Evolutionary conservation across 495 filamentous ascomycete genomes (phyloP).

Genomic region (Hypoxylon perforatum): DNA sequence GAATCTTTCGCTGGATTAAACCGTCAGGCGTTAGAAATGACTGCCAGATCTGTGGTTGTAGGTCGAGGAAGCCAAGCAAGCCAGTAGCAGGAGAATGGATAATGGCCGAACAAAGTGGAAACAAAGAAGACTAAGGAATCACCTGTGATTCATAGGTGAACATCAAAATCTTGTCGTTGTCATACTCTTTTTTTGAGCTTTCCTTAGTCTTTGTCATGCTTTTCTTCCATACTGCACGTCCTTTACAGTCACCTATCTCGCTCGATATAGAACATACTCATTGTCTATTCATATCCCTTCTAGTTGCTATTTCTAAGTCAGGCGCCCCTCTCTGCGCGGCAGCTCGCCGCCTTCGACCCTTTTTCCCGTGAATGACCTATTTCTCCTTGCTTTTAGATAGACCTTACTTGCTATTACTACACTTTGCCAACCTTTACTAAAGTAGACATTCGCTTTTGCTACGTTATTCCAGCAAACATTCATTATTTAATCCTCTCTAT

Average conservation of each 20-base stretch:
- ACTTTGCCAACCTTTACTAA: conserved; percentile 15
- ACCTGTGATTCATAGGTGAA: conserved; percentile 23
- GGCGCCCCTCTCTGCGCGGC: conserved; percentile 4
- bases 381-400: conserved; percentile 21
- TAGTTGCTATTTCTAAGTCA: conserved; percentile 40
- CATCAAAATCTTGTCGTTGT: conserved; percentile 12
- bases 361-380: conserved; percentile 33
- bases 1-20: conserved; percentile 18
- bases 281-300: conserved; percentile 39
- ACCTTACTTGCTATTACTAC: not conserved
- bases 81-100: conserved; percentile 33
- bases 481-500: conserved; percentile 14
- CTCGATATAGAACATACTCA: conserved; percentile 24
- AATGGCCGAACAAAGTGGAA: conserved; percentile 41
- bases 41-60: conserved; percentile 10
- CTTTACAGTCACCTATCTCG: conserved; percentile 22
- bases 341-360: conserved; percentile 2
- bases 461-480: conserved; percentile 9
- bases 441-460: conserved; percentile 24
- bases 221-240: conserved; percentile 12
- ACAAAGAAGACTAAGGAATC: conserved; percentile 39
- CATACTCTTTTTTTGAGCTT: conserved; percentile 1
- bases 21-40: conserved; percentile 24
- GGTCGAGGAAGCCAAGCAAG: conserved; percentile 17
- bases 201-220: conserved; percentile 22